Percentiles rank a stretch among this genome's conserved stretches.
Conservation (phyloP, 805 yeast genomes). For the Kodamaea kaohsiungensis region DNA sequence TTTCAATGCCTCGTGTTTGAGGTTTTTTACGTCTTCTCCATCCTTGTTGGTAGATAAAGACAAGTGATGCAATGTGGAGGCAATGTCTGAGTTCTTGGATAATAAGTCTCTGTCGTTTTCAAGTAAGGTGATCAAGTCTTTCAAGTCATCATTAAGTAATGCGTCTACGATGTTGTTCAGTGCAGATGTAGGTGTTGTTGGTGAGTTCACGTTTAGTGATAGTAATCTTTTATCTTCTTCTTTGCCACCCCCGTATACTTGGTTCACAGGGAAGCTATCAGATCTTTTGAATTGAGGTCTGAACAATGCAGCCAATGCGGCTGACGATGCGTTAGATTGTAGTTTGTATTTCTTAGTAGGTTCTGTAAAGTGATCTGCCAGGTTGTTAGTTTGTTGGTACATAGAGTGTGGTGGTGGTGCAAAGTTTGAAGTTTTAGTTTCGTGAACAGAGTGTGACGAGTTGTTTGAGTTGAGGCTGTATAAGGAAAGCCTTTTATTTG, state of each 20-base stretch:
- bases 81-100: constrained; percentile 40
- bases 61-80: constrained; percentile 57
- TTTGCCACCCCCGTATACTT: constrained; percentile 11
- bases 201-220: background rate
- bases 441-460: constrained; percentile 9
- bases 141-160: constrained; percentile 42
- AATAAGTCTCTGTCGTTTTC: constrained; percentile 37
- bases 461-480: constrained; percentile 13
- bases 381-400: constrained; percentile 17
- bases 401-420: constrained; percentile 10
- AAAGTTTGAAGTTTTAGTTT: constrained; percentile 2
- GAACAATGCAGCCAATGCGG: constrained; percentile 48
- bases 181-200: background rate
- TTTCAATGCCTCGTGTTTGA: constrained; percentile 44
- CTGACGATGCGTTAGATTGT: constrained; percentile 45
- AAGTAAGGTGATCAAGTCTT: constrained; percentile 49
- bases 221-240: constrained; percentile 9
- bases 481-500: constrained; percentile 6
- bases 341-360: constrained; percentile 20
- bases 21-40: constrained; percentile 15
- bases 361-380: constrained; percentile 18
- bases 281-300: constrained; percentile 38
- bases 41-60: constrained; percentile 44
- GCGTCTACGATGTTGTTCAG: constrained; percentile 6
- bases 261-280: constrained; percentile 36